Evolutionary conservation across 108 stramenopile genomes (phyloP), one percentile per base, ranked within the genome.

Genomic region (Asterionellopsis glacialis): DNA sequence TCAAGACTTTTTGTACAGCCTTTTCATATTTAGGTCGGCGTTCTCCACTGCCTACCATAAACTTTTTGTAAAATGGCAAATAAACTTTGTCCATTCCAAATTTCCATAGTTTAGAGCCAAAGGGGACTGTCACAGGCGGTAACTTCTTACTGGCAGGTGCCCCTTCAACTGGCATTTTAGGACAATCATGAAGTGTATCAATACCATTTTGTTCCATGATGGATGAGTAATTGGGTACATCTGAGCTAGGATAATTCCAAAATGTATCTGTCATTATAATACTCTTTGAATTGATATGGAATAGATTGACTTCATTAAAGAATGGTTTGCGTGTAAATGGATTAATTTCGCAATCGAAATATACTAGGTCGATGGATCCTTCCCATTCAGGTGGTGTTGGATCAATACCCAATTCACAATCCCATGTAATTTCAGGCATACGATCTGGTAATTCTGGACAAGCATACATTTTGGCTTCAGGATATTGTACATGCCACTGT

Each of bases 221-320:
- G 49, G 56, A 41, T 53, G 58, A 73, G 41, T 61, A 59, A 57
- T 88, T 86, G 7, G 80, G 73, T 58, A 87, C 89, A 54, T 84
- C 80, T 10, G 65, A 43, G 11, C 62, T 41, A 0, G 93, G 93
- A 65, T 94, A 94, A 68, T 94, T 94, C 93, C 93, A 94, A 67
- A 75, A 94, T 11, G 83, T 55, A 76, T 94, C 93, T 1, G 89
- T 90, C 4, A 57, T 72, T 23, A 94, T n/a, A n/a, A 94, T 48
- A 12, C 83, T 76, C 57, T 83, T 84, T 21, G 80, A 79, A 38
- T 76, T 69, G 45, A 47, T 27, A 65, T 90, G 87, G 68, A 79
- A 87, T 62, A 82, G 90, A 10, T 89, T 65, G 9, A 87, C 85
- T 72, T 94, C 93, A 63, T 88, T 88, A 75, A 94, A 94, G 49